Evolutionary conservation across 306 rosid species (phyloP).

Genomic region (Rosa rugosa): DNA sequence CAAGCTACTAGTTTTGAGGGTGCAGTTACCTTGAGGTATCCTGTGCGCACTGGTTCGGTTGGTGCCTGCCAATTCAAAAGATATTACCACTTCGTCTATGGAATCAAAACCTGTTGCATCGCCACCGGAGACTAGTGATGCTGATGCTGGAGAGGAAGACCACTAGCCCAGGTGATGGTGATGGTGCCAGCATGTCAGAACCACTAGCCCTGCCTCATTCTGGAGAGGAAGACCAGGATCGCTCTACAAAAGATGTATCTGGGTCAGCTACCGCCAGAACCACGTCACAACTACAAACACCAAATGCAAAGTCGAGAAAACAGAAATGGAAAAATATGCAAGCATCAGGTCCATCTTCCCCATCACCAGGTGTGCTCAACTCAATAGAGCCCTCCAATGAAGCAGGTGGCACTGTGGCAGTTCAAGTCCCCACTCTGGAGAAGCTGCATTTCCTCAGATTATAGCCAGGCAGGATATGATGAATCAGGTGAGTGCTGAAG

Average conservation of each 20-base stretch:
- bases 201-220: slow-evolving; percentile 43
- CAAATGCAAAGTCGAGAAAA: slow-evolving; percentile 68
- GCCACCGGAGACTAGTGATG: slow-evolving; percentile 55
- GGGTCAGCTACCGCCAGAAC: slow-evolving; percentile 45
- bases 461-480: slow-evolving; percentile 72
- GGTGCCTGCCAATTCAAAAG: slow-evolving; percentile 55
- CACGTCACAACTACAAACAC: slow-evolving; percentile 31
- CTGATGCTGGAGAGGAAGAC: slow-evolving; percentile 32
- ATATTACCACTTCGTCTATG: slow-evolving; percentile 40
- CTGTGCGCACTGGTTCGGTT: slow-evolving; percentile 48
- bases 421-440: slow-evolving; percentile 51
- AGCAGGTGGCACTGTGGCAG: slow-evolving; percentile 47
- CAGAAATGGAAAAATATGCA: slow-evolving; percentile 78
- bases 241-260: slow-evolving; percentile 50
- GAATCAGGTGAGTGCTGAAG: slow-evolving; percentile 64
- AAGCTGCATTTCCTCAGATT: slow-evolving; percentile 60
- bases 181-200: slow-evolving; percentile 42
- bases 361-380: slow-evolving; percentile 51
- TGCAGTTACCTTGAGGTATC: slow-evolving; percentile 49
- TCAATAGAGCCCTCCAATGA: slow-evolving; percentile 61
- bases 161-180: slow-evolving; percentile 8
- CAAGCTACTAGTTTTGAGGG: slow-evolving; percentile 51
- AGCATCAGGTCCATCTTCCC: slow-evolving; percentile 52
- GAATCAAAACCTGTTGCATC: slow-evolving; percentile 59
- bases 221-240: slow-evolving; percentile 56